Evolutionary conservation across 192 early-diverging fungal genomes (phyloP).

Genomic region (Coemansia biformis): DNA sequence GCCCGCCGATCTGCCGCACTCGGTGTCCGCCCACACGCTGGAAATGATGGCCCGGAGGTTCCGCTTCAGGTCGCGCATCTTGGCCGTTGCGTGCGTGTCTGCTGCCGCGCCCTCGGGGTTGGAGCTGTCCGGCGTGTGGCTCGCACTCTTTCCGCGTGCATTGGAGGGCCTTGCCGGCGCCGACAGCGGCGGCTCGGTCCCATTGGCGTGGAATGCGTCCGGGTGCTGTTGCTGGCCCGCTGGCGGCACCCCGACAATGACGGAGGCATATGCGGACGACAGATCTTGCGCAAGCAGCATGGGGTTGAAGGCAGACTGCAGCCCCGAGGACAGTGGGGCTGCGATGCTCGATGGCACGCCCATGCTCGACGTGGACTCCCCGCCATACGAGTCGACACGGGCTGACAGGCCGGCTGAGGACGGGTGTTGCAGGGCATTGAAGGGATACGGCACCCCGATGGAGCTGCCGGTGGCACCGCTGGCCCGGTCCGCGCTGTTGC

Average conservation of each 20-base stretch:
- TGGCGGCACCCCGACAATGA: conserved; percentile 18
- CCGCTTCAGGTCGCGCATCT: conserved; percentile 35
- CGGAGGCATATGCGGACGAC: conserved; percentile 46
- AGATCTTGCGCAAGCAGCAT: conserved; percentile 32
- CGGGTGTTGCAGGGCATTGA: conserved; percentile 4
- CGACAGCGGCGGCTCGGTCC: neutral
- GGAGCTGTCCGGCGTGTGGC: conserved; percentile 16
- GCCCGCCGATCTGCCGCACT: conserved; percentile 44
- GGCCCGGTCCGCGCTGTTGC: no score
- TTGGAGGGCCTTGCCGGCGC: conserved; percentile 11
- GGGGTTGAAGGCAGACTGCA: conserved; percentile 33
- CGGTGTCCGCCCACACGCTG: conserved; percentile 47
- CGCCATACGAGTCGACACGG: conserved; percentile 9
- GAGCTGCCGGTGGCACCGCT: no score
- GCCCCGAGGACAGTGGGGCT: neutral
- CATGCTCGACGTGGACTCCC: conserved; percentile 9
- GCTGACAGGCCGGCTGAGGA: neutral
- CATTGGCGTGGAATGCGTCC: neutral
- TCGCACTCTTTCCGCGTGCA: conserved; percentile 41
- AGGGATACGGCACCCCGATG: no score
- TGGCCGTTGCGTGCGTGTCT: conserved; percentile 6
- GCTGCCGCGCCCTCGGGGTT: neutral
- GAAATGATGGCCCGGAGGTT: conserved; percentile 40
- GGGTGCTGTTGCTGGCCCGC: neutral
- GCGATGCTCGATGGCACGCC: neutral